Conservation (phyloP, 176 grass and related monocot species). For the Zoysia pacifica region DNA sequence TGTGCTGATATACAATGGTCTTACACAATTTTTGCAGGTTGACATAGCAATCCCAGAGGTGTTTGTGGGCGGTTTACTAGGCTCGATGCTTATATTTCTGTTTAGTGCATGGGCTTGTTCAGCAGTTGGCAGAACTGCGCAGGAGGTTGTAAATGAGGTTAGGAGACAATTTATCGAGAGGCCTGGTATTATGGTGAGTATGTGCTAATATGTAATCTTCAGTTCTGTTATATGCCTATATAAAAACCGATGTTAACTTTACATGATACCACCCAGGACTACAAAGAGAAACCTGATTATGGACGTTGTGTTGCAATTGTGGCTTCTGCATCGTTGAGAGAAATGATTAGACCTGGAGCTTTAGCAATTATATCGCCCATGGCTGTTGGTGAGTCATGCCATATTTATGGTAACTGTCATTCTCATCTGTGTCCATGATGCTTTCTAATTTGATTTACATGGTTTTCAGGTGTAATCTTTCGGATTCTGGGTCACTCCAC, state of each 20-base stretch:
- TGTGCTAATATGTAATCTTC: slow-evolving; percentile 8
- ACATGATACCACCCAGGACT: slow-evolving; percentile 57
- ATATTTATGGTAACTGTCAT: slow-evolving; percentile 4
- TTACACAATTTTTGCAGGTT: slow-evolving; percentile 62
- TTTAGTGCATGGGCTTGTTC: slow-evolving; percentile 99
- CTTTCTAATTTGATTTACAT: slow-evolving; percentile 26
- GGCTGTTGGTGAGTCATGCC: slow-evolving; percentile 61
- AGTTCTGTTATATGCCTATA: slow-evolving; percentile 8
- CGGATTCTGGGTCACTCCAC: slow-evolving; percentile 81
- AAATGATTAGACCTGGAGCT: slow-evolving; percentile 97
- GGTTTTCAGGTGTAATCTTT: slow-evolving; percentile 74
- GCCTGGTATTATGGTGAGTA: slow-evolving; percentile 97
- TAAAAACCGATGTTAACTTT: slow-evolving; percentile 23
- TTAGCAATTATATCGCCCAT: slow-evolving; percentile 97
- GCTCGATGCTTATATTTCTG: slow-evolving; percentile 98
- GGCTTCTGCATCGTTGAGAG: slow-evolving; percentile 90
- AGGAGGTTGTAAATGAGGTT: slow-evolving; percentile 99
- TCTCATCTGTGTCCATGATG: not conserved
- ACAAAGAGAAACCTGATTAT: slow-evolving; percentile 98
- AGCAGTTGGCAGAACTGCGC: slow-evolving; percentile 97
- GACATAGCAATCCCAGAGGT: slow-evolving; percentile 96
- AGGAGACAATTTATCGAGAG: slow-evolving; percentile 98
- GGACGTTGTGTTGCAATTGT: slow-evolving; percentile 98
- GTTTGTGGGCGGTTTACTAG: slow-evolving; percentile 95
- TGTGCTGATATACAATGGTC: slow-evolving; percentile 18